A percentile compares a stretch with the other conserved stretches of the same genome.
Evolutionary conservation across 441 rosid species (phyloP).

Genomic region (Croton setiger): DNA sequence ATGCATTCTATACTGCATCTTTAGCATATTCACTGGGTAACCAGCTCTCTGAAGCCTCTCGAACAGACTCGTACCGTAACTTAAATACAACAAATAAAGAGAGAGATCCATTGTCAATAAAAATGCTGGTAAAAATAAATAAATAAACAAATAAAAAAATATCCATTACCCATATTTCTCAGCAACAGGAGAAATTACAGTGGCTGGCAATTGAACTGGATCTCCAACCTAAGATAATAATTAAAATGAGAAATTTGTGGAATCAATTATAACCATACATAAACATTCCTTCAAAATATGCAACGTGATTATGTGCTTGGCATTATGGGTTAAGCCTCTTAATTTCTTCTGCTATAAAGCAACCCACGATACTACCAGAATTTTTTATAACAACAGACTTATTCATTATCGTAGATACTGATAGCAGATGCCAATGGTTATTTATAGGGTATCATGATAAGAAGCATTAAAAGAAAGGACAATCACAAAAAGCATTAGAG

Average conservation of each 20-base stretch:
- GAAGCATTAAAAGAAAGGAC: not conserved
- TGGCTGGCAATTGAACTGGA: conserved; percentile 95
- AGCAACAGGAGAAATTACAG: conserved; percentile 87
- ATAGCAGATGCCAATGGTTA: not conserved
- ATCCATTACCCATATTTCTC: conserved; percentile 59
- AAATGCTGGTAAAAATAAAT: not conserved
- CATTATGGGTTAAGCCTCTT: not conserved
- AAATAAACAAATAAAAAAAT: not conserved
- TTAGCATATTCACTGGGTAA: conserved; percentile 92
- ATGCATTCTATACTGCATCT: conserved; percentile 94
- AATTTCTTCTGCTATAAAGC: not conserved
- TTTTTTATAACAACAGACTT: not conserved
- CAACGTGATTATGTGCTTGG: not conserved
- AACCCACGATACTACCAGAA: not conserved
- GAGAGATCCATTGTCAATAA: not conserved
- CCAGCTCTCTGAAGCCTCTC: conserved; percentile 96
- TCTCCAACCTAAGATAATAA: conserved; percentile 68
- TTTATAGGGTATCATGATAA: not conserved
- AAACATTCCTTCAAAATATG: conserved; percentile 1
- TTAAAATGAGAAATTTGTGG: conserved; percentile 4
- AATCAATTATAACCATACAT: conserved; percentile 9
- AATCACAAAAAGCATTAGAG: conserved; percentile 7
- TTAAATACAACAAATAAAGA: conserved; percentile 28
- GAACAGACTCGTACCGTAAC: conserved; percentile 89
- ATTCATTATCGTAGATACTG: not conserved